Percentiles rank a stretch among this genome's conserved stretches.
Evolutionary conservation across 192 early-diverging fungal species (phyloP).

Genomic region (Backusella psychrophila): DNA sequence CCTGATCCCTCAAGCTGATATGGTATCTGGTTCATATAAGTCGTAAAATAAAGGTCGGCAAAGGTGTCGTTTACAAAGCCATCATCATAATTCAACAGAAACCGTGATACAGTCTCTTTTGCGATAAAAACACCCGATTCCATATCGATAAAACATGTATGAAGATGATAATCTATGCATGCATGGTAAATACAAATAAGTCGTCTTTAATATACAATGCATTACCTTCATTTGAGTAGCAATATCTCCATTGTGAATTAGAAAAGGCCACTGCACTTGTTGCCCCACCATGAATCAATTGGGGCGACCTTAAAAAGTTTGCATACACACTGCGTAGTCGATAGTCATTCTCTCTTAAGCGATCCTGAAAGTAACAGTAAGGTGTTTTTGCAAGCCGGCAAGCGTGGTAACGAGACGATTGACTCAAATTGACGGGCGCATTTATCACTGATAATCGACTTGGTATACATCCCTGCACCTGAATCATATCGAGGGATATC

Average conservation of each 20-base stretch:
- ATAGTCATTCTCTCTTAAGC: constrained; percentile 2
- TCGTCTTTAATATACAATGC: background rate
- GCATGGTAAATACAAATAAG: background rate
- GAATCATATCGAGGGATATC: constrained; percentile 37
- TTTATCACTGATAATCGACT: constrained; percentile 46
- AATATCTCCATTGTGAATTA: constrained; percentile 53
- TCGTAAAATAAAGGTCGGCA: constrained; percentile 56
- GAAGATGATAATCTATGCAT: constrained; percentile 42
- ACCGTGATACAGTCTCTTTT: constrained; percentile 44
- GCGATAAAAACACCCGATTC: constrained; percentile 51
- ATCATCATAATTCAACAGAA: constrained; percentile 50
- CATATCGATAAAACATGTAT: constrained; percentile 50
- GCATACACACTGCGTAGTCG: constrained; percentile 53
- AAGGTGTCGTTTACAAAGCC: constrained; percentile 47
- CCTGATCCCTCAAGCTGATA: constrained; percentile 42
- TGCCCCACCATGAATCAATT: constrained; percentile 54
- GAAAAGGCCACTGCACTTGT: constrained; percentile 42
- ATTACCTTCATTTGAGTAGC: constrained; percentile 54
- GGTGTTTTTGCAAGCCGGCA: constrained; percentile 52
- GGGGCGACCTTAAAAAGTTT: constrained; percentile 53
- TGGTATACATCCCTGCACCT: constrained; percentile 24
- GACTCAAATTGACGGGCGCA: constrained; percentile 46
- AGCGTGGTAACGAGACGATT: constrained; percentile 54
- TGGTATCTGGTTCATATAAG: constrained; percentile 52
- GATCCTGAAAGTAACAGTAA: constrained; percentile 59